phyloP scores from a whole-genome alignment of 1,139 yeast species.

The Magnusiomyces tetraspermus region DNA sequence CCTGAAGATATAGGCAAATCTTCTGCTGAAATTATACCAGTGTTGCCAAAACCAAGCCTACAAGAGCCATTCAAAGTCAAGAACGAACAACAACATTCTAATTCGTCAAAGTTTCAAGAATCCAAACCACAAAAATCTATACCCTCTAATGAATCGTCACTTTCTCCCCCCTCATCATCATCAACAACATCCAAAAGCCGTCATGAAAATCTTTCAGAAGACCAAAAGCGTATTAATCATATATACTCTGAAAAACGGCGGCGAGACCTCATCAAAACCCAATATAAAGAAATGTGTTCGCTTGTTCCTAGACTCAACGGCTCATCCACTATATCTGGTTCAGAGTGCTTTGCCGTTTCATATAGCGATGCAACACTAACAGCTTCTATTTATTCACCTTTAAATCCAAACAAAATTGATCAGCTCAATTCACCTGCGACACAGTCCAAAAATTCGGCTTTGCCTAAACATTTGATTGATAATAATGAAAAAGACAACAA shows the following conservation, averaged over 20 bases:
- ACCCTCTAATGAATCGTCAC: not conserved
- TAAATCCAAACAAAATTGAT: no score
- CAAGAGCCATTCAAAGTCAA: not conserved
- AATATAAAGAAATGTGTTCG: conserved; percentile 32
- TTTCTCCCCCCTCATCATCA: not conserved
- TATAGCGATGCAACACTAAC: not conserved
- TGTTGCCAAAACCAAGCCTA: no score
- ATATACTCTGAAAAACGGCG: conserved; percentile 69
- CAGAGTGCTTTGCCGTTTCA: conserved; percentile 6
- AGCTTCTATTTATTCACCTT: no score
- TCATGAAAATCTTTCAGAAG: conserved; percentile 45
- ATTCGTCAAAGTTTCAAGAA: no score
- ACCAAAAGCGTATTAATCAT: conserved; percentile 65
- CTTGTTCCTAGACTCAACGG: conserved; percentile 31
- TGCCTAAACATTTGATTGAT: no score
- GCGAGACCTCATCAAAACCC: conserved; percentile 53
- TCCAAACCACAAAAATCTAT: no score
- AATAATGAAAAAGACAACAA: not conserved
- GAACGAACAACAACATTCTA: no score
- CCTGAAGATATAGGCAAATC: no score
- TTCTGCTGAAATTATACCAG: no score
- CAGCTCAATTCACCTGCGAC: no score
- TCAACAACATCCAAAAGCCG: not conserved
- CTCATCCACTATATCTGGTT: conserved; percentile 7
- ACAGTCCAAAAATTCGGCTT: no score